Conservation (phyloP, 1,139 yeast genomes). For the Trichomonascaceae sp. region DNA sequence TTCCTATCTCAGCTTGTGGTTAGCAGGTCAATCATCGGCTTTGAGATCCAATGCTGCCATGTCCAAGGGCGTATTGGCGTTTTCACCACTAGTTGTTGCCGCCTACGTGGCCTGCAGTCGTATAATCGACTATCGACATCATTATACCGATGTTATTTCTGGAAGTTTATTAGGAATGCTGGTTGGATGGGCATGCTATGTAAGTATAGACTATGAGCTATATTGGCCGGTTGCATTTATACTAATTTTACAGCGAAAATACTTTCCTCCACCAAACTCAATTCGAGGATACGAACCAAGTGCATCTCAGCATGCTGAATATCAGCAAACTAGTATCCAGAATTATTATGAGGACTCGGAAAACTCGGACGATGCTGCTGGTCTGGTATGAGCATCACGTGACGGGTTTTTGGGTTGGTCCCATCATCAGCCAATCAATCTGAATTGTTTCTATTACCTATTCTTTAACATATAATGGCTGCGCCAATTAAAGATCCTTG, state of each 20-base stretch:
- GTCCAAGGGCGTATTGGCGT: conserved; percentile 26
- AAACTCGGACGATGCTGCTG: conserved; percentile 7
- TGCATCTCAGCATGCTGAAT: conserved; percentile 5
- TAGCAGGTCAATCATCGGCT: conserved; percentile 49
- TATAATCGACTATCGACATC: conserved; percentile 73
- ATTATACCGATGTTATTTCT: conserved; percentile 57
- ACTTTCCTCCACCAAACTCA: conserved; percentile 20
- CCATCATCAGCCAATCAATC: neutral
- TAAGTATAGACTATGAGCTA: conserved; percentile 3
- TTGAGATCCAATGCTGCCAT: conserved; percentile 32
- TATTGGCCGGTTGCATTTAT: neutral
- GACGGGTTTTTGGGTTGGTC: neutral
- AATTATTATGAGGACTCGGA: conserved; percentile 7
- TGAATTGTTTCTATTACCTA: neutral
- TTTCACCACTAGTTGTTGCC: conserved; percentile 28
- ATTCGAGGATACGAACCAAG: conserved; percentile 20
- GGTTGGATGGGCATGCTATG: conserved; percentile 45
- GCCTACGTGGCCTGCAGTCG: conserved; percentile 47
- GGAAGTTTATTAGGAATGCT: conserved; percentile 51
- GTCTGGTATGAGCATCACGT: conserved; percentile 1
- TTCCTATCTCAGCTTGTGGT: conserved; percentile 58
- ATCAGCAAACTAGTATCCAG: neutral
- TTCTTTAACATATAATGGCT: conserved; percentile 17
- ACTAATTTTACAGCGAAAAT: conserved; percentile 14
- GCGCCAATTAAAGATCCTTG: conserved; percentile 39